phyloP scores from a whole-genome alignment of 371 early-diverging fungal genomes.

The Mortierella sp. region DNA sequence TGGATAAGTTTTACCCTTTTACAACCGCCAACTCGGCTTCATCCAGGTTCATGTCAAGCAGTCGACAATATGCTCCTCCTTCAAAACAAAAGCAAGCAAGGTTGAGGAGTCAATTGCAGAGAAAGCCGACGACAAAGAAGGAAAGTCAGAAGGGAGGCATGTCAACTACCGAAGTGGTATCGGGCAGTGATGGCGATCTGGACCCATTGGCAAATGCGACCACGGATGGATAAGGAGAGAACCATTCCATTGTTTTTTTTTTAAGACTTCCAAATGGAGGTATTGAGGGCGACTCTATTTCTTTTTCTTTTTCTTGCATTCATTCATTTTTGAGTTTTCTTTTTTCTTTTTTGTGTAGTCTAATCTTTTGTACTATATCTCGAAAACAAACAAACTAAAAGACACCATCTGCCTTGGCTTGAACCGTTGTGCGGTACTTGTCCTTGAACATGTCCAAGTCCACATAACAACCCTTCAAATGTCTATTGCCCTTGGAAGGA shows the following conservation, averaged over 20 bases:
- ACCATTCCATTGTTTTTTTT: too few relatives aligned
- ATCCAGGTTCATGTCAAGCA: too few relatives aligned
- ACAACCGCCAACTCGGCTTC: too few relatives aligned
- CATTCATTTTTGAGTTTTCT: not conserved
- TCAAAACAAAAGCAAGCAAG: too few relatives aligned
- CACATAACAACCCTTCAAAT: slow-evolving; percentile 85
- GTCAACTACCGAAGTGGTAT: not conserved
- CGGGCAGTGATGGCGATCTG: not conserved
- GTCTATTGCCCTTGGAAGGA: slow-evolving; percentile 74
- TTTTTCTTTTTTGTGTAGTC: not conserved
- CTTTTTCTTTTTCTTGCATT: not conserved
- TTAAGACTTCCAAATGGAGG: not conserved
- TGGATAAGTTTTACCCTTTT: too few relatives aligned
- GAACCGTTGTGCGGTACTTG: slow-evolving; percentile 43
- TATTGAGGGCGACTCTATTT: not conserved
- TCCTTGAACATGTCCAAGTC: slow-evolving; percentile 86
- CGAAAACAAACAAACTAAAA: slow-evolving; percentile 2
- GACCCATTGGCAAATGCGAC: not conserved
- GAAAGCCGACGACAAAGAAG: too few relatives aligned
- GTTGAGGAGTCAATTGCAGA: too few relatives aligned
- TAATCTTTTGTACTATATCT: not conserved
- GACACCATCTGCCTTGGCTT: slow-evolving; percentile 25
- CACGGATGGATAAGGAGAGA: too few relatives aligned
- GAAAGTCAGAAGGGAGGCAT: too few relatives aligned
- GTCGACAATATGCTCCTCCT: too few relatives aligned